phyloP scores from a whole-genome alignment of 805 yeast genomes.

The Metschnikowia colocasiae region DNA sequence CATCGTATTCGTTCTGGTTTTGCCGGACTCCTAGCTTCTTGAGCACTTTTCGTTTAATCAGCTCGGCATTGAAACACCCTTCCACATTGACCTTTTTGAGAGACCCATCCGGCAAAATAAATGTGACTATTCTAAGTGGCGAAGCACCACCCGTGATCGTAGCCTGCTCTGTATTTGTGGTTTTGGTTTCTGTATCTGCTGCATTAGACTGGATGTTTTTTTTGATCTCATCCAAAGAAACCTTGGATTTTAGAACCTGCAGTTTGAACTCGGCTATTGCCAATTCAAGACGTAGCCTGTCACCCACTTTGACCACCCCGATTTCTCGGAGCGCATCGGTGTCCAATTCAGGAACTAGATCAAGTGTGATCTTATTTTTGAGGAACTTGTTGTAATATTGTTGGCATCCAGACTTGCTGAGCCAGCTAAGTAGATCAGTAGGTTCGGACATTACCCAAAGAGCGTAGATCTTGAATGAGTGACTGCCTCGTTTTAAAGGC shows the following conservation, averaged over 20 bases:
- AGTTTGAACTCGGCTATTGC: constrained; percentile 48
- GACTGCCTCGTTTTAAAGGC: not conserved
- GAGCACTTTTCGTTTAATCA: constrained; percentile 67
- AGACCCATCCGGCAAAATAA: constrained; percentile 73
- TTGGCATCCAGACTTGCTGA: constrained; percentile 32
- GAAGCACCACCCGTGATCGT: not conserved
- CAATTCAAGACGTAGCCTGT: constrained; percentile 64
- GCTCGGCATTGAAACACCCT: constrained; percentile 77
- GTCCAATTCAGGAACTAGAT: constrained; percentile 59
- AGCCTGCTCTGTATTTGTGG: not conserved
- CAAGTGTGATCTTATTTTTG: constrained; percentile 54
- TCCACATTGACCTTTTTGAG: constrained; percentile 64
- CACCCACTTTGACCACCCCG: constrained; percentile 79
- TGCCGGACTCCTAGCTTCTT: constrained; percentile 50
- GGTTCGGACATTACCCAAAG: constrained; percentile 11
- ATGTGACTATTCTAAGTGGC: constrained; percentile 45
- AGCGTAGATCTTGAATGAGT: not conserved
- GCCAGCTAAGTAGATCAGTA: constrained; percentile 34
- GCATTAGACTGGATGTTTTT: not conserved
- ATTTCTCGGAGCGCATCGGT: constrained; percentile 61
- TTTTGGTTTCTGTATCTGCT: not conserved
- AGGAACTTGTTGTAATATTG: constrained; percentile 32
- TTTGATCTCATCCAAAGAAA: constrained; percentile 13
- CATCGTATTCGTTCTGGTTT: constrained; percentile 51
- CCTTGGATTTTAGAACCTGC: constrained; percentile 6